Base-by-base conservation (phyloP, 805 yeast genomes). In the Candida corydali region DNA sequence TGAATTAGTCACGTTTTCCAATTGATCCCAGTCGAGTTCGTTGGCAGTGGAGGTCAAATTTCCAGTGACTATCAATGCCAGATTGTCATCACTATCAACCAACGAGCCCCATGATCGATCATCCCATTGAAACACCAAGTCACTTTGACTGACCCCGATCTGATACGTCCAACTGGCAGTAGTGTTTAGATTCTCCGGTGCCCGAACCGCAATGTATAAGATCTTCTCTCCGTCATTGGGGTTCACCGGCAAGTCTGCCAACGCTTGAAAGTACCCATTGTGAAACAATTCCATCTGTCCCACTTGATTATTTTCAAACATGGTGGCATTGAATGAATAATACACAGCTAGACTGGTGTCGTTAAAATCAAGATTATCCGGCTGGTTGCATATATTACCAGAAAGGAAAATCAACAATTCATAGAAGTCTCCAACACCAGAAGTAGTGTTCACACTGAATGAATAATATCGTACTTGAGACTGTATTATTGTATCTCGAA, bases 51-150 rank as follows among this genome's bases (percentile, higher is more conserved):
- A 38, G 5, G 65, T 54, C 42, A 75, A 68, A 45, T 72, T 70
- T 2, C 79, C 79, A 1, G 89, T 80, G 15, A 76, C 75, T 23
- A 87, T 63, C 41, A 86, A 61, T 0, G 84, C 88, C 24, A 85
- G 73, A 12, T 68, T 63, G 48, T 75, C 73, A 57, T 86, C 95
- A 0, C 88, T 62, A 52, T 86, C 96, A 2, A 84, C 73, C 12
- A 82, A 60, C 24, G 57, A 49, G 0, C 78, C 70, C 73, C 78
- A 73, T 8, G 76, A 52, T 12, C 75, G 61, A 29, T 66, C 63
- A 54, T 81, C 87, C 84, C 86, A 82, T 51, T 81, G 86, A 47
- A 75, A 82, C 1, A 77, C 76, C 45, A 81, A 60, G 51, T 79
- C 79, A 34, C 67, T 67, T 48, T 73, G 80, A 2, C 86, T 78